These are phyloP conservation scores for Odontarrhena argentea DNA, from an alignment of 345 rosid species.

Conservation along the genomic window DNA sequence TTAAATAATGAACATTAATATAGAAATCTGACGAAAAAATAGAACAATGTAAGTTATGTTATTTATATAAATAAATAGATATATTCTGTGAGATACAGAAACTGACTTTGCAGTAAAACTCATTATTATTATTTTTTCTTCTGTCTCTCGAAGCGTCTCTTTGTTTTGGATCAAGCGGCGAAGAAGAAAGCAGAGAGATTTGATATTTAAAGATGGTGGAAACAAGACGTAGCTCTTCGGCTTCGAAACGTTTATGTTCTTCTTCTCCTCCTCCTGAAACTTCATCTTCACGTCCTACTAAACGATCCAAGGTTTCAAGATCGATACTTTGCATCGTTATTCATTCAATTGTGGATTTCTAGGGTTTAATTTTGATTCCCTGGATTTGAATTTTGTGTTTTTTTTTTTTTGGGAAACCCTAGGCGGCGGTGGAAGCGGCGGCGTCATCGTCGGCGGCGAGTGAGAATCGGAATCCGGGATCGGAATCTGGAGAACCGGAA, in stretches of 20 bases:
- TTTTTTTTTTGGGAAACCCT: conserved; percentile 30
- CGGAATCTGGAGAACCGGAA: conserved; percentile 55
- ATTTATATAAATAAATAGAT: no score
- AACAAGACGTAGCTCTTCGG: conserved; percentile 82
- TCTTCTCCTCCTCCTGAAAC: conserved; percentile 29
- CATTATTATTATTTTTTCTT: conserved; percentile 15
- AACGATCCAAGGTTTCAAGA: conserved; percentile 74
- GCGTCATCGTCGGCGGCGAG: conserved; percentile 57
- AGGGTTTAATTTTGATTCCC: neutral
- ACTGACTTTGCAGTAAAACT: conserved; percentile 26
- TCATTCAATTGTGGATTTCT: neutral
- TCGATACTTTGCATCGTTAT: neutral
- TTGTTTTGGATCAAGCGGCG: conserved; percentile 49
- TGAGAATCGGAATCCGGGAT: conserved; percentile 46
- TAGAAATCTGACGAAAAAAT: neutral
- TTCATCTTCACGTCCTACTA: conserved; percentile 53
- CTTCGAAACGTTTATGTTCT: conserved; percentile 64
- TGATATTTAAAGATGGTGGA: conserved; percentile 65
- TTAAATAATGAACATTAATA: neutral
- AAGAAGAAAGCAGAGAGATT: conserved; percentile 2
- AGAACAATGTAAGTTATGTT: neutral
- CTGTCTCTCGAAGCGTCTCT: conserved; percentile 31
- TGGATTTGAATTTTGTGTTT: conserved; percentile 18
- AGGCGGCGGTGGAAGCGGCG: conserved; percentile 52
- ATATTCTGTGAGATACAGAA: neutral